Evolutionary conservation across 306 rosid species (phyloP), one percentile per base, ranked within the genome.

Genomic region (Dalbergia cochinchinensis): DNA sequence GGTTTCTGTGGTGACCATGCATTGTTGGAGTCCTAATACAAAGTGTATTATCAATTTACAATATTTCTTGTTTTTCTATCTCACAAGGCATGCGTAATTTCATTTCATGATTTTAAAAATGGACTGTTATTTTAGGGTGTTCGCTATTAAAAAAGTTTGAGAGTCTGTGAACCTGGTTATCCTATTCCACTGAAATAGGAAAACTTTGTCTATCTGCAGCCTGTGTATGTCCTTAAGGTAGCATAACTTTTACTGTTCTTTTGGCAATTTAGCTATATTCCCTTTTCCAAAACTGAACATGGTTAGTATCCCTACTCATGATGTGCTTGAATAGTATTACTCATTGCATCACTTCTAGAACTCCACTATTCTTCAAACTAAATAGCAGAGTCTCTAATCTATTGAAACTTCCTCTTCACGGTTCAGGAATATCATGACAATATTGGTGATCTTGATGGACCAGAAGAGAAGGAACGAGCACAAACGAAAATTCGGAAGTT

Each of bases 381-480:
- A n/a, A 55, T 18, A 34, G 34, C 34, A 35, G 55, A 58, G 48
- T 35, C 60, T 76, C 69, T 35, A 59, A 72, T 64, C 35, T 8
- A 19, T 68, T 86, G 19, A 54, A 63, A 37, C 60, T 69, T 15
- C 22, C 8, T 41, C 55, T 44, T 11, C 19, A 9, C 71, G 84
- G 45, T 84, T 82, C 50, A 94, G 95, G 98, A 94, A 71, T 92
- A 91, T 84, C 97, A 92, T 35, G 97, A 94, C 76, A 92, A 94
- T 77, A 92, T 94, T 54, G 94, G 99, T 54, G 98, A 94, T 83
- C 79, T 90, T 57, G 99, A 94, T 80, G 99, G 99, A 80, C 94
- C 89, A 13, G 96, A 94, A 75, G 99, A 91, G 84, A 92, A 91
- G 83, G 99, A 94, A 84, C 87, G 95, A 44, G 90, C 94, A 6